These are phyloP conservation scores for Micractinium conductrix DNA, from an alignment of 139 green algal species.

Conservation along the genomic window DNA sequence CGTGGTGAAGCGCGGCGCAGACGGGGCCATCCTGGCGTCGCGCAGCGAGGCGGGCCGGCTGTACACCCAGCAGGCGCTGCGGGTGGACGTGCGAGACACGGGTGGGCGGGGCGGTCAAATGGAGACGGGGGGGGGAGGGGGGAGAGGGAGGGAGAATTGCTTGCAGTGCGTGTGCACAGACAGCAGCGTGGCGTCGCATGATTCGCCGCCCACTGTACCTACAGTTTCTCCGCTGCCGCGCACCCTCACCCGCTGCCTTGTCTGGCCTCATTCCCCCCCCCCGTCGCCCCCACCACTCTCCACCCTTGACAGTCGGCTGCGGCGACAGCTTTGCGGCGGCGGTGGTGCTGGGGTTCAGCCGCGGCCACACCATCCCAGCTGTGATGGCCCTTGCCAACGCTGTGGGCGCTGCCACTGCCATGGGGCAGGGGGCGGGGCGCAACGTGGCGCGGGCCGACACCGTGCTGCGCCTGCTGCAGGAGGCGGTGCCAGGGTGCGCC, in stretches of 20 bases:
- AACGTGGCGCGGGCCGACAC: constrained; percentile 78
- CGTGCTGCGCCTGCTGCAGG: constrained; percentile 36
- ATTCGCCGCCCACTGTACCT: too few relatives aligned
- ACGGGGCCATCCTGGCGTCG: constrained; percentile 74
- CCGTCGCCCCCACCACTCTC: not conserved
- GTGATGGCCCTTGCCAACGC: constrained; percentile 93
- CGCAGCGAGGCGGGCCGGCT: not conserved
- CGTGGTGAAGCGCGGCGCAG: constrained; percentile 83
- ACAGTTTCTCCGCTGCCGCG: too few relatives aligned
- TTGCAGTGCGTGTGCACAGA: too few relatives aligned
- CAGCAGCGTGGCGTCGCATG: too few relatives aligned
- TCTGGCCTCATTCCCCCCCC: too few relatives aligned
- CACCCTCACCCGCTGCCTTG: too few relatives aligned
- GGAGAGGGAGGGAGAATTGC: too few relatives aligned
- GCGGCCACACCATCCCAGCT: constrained; percentile 41
- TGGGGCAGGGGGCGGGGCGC: constrained; percentile 79
- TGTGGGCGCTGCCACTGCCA: constrained; percentile 93
- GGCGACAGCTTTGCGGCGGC: constrained; percentile 95
- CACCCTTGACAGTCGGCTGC: constrained; percentile 65
- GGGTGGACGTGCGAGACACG: constrained; percentile 93
- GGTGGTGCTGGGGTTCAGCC: constrained; percentile 85
- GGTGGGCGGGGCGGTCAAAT: constrained; percentile 44
- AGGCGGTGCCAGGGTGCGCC: not conserved
- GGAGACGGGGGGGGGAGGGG: too few relatives aligned
- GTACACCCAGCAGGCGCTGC: constrained; percentile 35